Conservation (phyloP, 148 eudicot species). For the Persicaria maculosa region DNA sequence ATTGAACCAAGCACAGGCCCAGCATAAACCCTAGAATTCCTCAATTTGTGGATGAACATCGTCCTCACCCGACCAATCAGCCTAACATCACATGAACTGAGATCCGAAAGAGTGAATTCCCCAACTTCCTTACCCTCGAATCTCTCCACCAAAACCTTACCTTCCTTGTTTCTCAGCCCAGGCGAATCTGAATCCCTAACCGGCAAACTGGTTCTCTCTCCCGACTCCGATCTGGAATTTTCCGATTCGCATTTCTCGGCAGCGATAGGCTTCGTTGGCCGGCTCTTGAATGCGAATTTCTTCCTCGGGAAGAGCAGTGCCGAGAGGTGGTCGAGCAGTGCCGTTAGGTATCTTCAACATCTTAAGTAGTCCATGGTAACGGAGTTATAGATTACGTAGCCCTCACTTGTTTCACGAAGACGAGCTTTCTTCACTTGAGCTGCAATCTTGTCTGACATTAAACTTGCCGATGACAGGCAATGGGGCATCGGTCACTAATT, state of each 20-base stretch:
- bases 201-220: conserved; percentile 10
- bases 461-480: no score
- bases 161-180: conserved; percentile 47
- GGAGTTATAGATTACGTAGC: no score
- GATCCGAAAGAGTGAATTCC: conserved; percentile 44
- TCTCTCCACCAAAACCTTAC: conserved; percentile 49
- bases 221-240: background rate
- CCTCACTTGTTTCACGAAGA: no score
- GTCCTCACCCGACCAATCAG: conserved; percentile 55
- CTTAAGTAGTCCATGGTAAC: no score
- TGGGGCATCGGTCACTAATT: no score
- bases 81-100: conserved; percentile 59
- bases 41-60: conserved; percentile 47
- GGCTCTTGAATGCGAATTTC: conserved; percentile 60
- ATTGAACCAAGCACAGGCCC: conserved; percentile 74
- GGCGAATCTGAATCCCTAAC: conserved; percentile 25
- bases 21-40: conserved; percentile 51
- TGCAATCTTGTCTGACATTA: no score
- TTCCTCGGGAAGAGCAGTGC: conserved; percentile 49
- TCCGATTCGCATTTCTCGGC: background rate
- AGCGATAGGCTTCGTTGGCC: conserved; percentile 26
- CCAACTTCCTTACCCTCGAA: conserved; percentile 41
- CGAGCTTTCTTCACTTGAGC: no score
- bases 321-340: conserved; percentile 32
- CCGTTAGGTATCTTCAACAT: no score